phyloP scores from a whole-genome alignment of 1,284 basidiomycete species.

The Cryptococcus wingfieldii region DNA sequence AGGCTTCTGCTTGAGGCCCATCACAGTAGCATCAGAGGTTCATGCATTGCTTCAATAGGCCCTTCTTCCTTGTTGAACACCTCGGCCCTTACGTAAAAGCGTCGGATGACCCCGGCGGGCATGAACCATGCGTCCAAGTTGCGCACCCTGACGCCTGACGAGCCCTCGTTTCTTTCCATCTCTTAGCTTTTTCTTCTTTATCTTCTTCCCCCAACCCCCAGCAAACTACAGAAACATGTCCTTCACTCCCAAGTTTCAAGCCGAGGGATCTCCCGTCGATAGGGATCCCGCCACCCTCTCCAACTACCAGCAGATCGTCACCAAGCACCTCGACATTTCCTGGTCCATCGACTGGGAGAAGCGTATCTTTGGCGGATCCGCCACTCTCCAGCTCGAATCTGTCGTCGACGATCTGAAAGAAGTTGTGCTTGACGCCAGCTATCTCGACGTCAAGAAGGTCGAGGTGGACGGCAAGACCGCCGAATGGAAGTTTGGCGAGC shows the following conservation, averaged over 20 bases:
- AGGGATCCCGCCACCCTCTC: constrained; percentile 70
- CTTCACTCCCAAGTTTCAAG: constrained; percentile 25
- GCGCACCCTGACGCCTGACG: no score
- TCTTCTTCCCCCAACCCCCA: no score
- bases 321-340: constrained; percentile 67
- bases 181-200: no score
- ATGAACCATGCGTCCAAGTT: no score
- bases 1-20: no score
- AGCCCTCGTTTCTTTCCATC: no score
- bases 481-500: constrained; percentile 56
- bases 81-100: no score
- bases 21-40: no score
- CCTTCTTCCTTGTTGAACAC: no score
- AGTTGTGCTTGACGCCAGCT: constrained; percentile 74
- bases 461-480: constrained; percentile 55
- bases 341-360: constrained; percentile 78
- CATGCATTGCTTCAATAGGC: no score
- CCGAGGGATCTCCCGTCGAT: constrained; percentile 22
- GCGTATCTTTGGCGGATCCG: constrained; percentile 67
- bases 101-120: no score
- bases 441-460: constrained; percentile 63
- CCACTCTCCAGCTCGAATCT: constrained; percentile 53
- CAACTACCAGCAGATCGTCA: constrained; percentile 68
- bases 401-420: constrained; percentile 61
- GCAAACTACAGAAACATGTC: constrained; percentile 20